A percentile compares a stretch with the other conserved stretches of the same genome.
These are phyloP conservation scores for Nemania bipapillata DNA, from an alignment of 2,329 filamentous ascomycete genomes.

Conservation along the genomic window DNA sequence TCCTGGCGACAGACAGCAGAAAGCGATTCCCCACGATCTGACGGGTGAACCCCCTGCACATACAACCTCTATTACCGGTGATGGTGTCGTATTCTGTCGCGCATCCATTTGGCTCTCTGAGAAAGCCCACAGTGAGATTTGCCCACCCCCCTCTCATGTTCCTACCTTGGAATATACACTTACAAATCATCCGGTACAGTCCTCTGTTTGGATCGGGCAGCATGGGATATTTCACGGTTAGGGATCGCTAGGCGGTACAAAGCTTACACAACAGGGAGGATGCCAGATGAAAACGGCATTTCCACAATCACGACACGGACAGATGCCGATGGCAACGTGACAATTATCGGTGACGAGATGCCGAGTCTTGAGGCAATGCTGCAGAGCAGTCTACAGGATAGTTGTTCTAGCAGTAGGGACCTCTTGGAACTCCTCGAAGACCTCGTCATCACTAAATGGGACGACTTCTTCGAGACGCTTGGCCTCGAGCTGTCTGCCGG, in stretches of 20 bases:
- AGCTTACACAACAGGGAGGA: conserved; percentile 5
- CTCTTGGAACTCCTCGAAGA: conserved; percentile 39
- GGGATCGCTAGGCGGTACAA: conserved; percentile 39
- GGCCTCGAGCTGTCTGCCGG: conserved; percentile 25
- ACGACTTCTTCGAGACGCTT: conserved; percentile 52
- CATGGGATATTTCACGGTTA: conserved; percentile 40
- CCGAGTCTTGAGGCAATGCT: conserved; percentile 48
- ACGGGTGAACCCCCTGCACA: conserved; percentile 33
- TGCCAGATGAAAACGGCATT: conserved; percentile 16
- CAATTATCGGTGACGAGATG: conserved; percentile 35
- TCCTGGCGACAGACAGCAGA: not conserved
- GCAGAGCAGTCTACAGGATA: conserved; percentile 36
- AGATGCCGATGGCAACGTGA: conserved; percentile 4
- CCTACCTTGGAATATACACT: not conserved
- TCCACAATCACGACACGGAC: conserved; percentile 2
- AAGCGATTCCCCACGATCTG: not conserved
- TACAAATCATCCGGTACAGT: conserved; percentile 37
- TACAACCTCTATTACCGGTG: conserved; percentile 38
- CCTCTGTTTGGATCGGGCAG: conserved; percentile 50
- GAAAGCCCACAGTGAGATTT: conserved; percentile 41
- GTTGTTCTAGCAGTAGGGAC: conserved; percentile 17
- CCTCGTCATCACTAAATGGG: conserved; percentile 49
- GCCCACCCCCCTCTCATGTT: not conserved
- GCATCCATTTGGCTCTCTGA: conserved; percentile 52
- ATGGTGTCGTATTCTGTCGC: conserved; percentile 49